Evolutionary conservation across 2,329 filamentous ascomycete species (phyloP).

Genomic region (Colletotrichum ledebouriae): DNA sequence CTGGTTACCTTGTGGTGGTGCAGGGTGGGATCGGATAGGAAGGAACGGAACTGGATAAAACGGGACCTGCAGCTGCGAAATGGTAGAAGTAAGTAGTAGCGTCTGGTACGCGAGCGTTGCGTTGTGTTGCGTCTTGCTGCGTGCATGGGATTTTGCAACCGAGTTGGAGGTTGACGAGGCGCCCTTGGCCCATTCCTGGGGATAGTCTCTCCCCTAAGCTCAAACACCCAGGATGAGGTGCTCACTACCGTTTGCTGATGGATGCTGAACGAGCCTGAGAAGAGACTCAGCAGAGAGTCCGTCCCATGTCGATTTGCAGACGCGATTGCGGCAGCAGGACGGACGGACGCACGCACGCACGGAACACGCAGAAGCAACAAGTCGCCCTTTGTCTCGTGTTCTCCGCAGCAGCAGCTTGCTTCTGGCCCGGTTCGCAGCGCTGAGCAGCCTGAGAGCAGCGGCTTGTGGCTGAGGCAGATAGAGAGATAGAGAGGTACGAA

Average conservation of each 20-base stretch:
- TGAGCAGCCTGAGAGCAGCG: no score
- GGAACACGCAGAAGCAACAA: conserved; percentile 27
- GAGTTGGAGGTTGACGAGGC: conserved; percentile 37
- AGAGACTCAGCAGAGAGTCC: neutral
- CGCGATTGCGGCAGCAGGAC: conserved; percentile 1
- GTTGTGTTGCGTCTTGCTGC: neutral
- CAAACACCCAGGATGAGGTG: neutral
- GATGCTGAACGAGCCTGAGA: conserved; percentile 3
- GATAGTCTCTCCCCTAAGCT: neutral
- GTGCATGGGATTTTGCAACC: conserved; percentile 27
- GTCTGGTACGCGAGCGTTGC: neutral
- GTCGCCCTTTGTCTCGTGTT: conserved; percentile 10
- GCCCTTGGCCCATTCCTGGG: conserved; percentile 10
- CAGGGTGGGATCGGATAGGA: conserved; percentile 7
- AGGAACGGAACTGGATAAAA: conserved; percentile 15
- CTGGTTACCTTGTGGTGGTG: neutral
- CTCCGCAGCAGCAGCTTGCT: no score
- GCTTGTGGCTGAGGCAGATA: no score
- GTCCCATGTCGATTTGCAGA: conserved; percentile 1
- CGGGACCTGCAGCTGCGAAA: conserved; percentile 35
- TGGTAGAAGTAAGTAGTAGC: neutral
- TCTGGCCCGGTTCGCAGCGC: neutral
- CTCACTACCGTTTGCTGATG: neutral
- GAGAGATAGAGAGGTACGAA: neutral
- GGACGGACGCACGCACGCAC: neutral